phyloP scores from a whole-genome alignment of 192 early-diverging fungal genomes.

The Umbelopsis sp. region DNA sequence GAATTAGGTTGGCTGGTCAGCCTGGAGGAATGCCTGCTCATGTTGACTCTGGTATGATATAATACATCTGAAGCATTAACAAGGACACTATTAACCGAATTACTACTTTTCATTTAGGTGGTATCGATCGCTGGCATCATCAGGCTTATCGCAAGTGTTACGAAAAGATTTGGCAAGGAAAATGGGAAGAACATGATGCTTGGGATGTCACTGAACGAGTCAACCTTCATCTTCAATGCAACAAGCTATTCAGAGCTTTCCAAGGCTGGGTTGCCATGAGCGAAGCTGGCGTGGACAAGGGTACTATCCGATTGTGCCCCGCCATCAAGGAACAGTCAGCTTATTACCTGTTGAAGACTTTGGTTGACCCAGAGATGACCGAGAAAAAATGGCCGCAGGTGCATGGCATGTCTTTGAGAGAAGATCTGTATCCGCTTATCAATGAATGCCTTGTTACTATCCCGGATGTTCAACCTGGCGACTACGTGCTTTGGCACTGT shows the following conservation, averaged over 20 bases:
- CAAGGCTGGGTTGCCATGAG: conserved; percentile 40
- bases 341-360: conserved; percentile 35
- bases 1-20: conserved; percentile 31
- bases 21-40: conserved; percentile 1
- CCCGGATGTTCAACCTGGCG: conserved; percentile 33
- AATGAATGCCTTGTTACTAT: conserved; percentile 33
- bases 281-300: conserved; percentile 22
- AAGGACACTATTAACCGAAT: too few relatives aligned
- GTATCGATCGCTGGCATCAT: conserved; percentile 28
- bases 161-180: conserved; percentile 32
- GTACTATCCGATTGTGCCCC: conserved; percentile 35
- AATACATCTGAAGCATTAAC: conserved; percentile 22
- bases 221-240: conserved; percentile 26
- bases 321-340: conserved; percentile 29
- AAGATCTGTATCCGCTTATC: conserved; percentile 29
- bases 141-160: conserved; percentile 31
- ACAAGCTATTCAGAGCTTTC: conserved; percentile 34
- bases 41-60: conserved; percentile 26
- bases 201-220: conserved; percentile 34
- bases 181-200: conserved; percentile 37
- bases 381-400: not conserved
- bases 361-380: conserved; percentile 25
- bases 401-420: not conserved
- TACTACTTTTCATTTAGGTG: not conserved
- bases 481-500: conserved; percentile 38